phyloP scores from a whole-genome alignment of 495 filamentous ascomycete species.

The Xylaria intraflava region DNA sequence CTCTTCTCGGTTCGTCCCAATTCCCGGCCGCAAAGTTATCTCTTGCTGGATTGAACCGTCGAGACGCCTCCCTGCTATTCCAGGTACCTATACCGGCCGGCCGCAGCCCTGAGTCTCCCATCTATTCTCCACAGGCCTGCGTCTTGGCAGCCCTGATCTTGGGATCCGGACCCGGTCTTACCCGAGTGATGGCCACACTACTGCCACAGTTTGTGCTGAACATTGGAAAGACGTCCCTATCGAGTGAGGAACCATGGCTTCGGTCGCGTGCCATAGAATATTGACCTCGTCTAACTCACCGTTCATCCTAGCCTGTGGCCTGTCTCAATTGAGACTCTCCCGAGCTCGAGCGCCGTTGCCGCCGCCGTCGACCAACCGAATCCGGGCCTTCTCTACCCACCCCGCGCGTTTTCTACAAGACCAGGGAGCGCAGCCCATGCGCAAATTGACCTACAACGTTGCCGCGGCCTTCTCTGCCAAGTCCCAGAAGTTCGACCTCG shows the following conservation, averaged over 20 bases:
- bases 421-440: constrained; percentile 11
- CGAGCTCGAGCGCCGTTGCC: neutral
- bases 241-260: constrained; percentile 16
- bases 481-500: constrained; percentile 62
- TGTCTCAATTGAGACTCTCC: neutral
- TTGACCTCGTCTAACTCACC: constrained; percentile 1
- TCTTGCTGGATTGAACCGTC: neutral
- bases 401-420: constrained; percentile 12
- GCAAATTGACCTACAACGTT: constrained; percentile 55
- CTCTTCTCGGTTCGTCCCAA: too few relatives aligned
- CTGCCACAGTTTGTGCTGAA: constrained; percentile 16
- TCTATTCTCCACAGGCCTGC: constrained; percentile 1
- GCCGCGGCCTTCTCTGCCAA: constrained; percentile 74
- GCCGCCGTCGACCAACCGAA: constrained; percentile 1
- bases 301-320: constrained; percentile 1
- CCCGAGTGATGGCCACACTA: constrained; percentile 10
- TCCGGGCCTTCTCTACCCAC: constrained; percentile 17
- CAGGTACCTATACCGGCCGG: neutral
- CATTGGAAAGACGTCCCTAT: constrained; percentile 13
- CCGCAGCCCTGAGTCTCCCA: neutral
- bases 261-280: constrained; percentile 11
- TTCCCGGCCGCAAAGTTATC: too few relatives aligned
- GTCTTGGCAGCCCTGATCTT: neutral
- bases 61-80: neutral
- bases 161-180: constrained; percentile 7